Evolutionary conservation across 345 rosid genomes (phyloP).

Genomic region (Carallia brachiata): DNA sequence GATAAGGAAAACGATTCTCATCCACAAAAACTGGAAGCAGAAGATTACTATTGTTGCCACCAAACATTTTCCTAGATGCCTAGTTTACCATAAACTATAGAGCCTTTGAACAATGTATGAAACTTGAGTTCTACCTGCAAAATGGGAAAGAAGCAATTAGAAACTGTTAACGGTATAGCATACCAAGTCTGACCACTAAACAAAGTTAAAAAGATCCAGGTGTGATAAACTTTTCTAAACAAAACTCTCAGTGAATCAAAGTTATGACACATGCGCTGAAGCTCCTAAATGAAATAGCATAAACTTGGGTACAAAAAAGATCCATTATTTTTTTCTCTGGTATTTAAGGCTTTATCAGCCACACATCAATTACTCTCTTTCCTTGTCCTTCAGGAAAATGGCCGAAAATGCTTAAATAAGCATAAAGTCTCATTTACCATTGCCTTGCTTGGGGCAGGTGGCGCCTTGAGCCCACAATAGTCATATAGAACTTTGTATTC

Average conservation of each 20-base stretch:
- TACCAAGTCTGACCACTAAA: background rate
- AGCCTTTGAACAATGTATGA: conserved; percentile 14
- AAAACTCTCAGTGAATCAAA: background rate
- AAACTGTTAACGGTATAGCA: background rate
- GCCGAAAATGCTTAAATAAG: background rate
- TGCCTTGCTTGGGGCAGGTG: background rate
- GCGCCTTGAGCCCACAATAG: background rate
- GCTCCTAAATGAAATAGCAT: too few relatives aligned
- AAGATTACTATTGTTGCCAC: conserved; percentile 59
- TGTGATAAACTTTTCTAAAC: background rate
- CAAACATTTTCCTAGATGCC: conserved; percentile 49
- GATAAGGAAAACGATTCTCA: conserved; percentile 58
- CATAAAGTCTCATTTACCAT: background rate
- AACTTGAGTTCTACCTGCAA: conserved; percentile 30
- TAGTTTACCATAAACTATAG: conserved; percentile 15
- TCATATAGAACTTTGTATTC: background rate
- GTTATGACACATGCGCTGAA: too few relatives aligned
- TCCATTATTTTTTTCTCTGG: too few relatives aligned
- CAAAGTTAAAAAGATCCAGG: background rate
- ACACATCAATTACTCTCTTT: too few relatives aligned
- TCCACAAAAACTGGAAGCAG: conserved; percentile 48
- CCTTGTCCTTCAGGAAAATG: too few relatives aligned
- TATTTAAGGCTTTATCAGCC: too few relatives aligned
- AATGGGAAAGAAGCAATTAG: conserved; percentile 2
- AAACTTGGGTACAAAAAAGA: too few relatives aligned